Base-by-base conservation (phyloP, 2,329 filamentous ascomycete genomes). In the Cladosporium sp. region DNA sequence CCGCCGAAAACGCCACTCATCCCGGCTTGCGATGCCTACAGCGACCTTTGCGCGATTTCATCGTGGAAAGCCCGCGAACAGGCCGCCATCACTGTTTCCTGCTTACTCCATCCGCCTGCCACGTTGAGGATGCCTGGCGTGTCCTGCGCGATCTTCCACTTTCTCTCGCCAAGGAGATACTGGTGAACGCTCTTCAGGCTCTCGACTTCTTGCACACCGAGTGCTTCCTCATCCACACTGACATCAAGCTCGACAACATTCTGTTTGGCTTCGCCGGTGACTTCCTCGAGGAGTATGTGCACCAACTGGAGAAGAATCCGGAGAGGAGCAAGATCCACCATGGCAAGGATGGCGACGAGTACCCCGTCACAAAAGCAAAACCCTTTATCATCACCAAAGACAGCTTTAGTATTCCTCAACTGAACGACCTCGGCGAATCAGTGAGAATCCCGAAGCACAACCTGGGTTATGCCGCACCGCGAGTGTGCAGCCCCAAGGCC, bases 211-310 rank as follows among this genome's bases (percentile, higher is more conserved):
- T 63, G 61, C 61, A 63, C 61, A 23, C 35, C 2, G 61, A 63
- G 37, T 56, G 49, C 33, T 40, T 14, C 3, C 61, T 63, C 31
- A 63, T 63, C 5, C 61, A 63, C 50, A 63, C 61, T 1, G 61
- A 63, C 23, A 31, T 63, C 8, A 63, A 63, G 50, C 61, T 63
- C 50, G 61, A 63, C 50, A 63, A 63, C 61, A 56, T 63, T 37
- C 61, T 63, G 18, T 63, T 63, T 26, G 61, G 61, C 23, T 63
- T 63, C 16, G 49, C 35, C 16, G 37, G 40, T n/a, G 8, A 29
- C 33, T 31, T 44, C 11, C 12, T 63, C 21, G 50, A 33, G 16
- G 35, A 31, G 14, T 63, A 63, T 35, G 50, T 56, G 2, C 33
- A 44, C 2, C 49, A 63, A 26, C 50, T 63, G 6, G 18, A 53